These are phyloP conservation scores for Fagus sylvatica DNA, from an alignment of 306 rosid species.

Conservation along the genomic window DNA sequence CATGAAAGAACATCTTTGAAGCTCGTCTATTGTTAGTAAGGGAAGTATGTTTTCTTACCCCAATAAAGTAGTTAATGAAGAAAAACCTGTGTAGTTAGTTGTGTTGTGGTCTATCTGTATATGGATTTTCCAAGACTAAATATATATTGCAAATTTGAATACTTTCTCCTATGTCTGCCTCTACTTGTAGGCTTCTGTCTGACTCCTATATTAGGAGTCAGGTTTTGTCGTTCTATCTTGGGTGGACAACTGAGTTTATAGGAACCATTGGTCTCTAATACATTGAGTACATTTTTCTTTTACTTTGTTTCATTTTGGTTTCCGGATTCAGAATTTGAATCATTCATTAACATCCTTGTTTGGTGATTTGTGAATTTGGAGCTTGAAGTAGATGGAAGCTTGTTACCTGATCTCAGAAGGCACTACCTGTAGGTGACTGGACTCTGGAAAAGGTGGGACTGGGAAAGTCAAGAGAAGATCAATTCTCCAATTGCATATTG, in stretches of 20 bases:
- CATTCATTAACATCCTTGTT: background rate
- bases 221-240: background rate
- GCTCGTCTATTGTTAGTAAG: no score
- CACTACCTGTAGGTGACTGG: background rate
- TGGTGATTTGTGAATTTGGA: background rate
- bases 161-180: no score
- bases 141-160: no score
- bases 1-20: no score
- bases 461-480: background rate
- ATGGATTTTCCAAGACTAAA: no score
- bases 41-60: no score
- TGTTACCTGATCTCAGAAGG: background rate
- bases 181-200: background rate
- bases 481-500: background rate
- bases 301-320: background rate
- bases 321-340: background rate
- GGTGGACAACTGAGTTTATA: no score
- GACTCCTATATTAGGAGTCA: background rate
- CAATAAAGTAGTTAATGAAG: no score
- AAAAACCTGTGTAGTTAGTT: no score
- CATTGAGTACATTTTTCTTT: background rate
- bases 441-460: background rate
- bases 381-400: background rate
- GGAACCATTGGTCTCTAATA: background rate
- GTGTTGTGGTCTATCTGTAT: no score